Percentiles rank a stretch among this genome's conserved stretches.
Conservation (phyloP, 768 basidiomycete genomes). For the Xerocomus spinulosus region DNA sequence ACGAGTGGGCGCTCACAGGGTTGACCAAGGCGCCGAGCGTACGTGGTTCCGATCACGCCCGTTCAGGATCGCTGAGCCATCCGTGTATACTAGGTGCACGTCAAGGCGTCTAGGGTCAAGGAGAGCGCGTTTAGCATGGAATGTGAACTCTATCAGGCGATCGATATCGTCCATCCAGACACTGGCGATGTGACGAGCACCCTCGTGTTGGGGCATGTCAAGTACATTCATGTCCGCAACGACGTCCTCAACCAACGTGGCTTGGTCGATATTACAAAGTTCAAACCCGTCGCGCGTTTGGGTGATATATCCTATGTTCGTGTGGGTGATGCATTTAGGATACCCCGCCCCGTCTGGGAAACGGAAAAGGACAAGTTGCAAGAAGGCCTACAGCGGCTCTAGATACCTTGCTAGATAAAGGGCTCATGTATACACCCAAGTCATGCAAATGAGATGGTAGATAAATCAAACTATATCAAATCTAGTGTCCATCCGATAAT, state of each 20-base stretch:
- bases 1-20: conserved; percentile 41
- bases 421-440: no score
- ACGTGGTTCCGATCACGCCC: neutral
- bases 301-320: conserved; percentile 38
- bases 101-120: conserved; percentile 39
- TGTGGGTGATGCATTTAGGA: conserved; percentile 26
- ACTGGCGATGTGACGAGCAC: conserved; percentile 26
- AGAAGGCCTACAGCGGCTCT: conserved; percentile 1
- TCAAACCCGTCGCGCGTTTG: conserved; percentile 34
- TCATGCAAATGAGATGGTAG: no score
- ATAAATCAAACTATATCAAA: no score
- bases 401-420: no score
- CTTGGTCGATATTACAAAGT: conserved; percentile 33
- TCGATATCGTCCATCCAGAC: conserved; percentile 35
- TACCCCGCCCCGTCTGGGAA: conserved; percentile 22
- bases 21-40: conserved; percentile 34
- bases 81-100: conserved; percentile 30
- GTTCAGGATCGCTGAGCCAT: neutral
- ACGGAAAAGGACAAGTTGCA: conserved; percentile 11
- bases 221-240: conserved; percentile 41
- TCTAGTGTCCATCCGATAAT: no score
- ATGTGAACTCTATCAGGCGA: conserved; percentile 33
- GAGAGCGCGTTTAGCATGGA: conserved; percentile 49
- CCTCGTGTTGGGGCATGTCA: conserved; percentile 38
- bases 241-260: conserved; percentile 37